phyloP scores from a whole-genome alignment of 2,329 filamentous ascomycete species.

The Macroventuria anomochaeta region DNA sequence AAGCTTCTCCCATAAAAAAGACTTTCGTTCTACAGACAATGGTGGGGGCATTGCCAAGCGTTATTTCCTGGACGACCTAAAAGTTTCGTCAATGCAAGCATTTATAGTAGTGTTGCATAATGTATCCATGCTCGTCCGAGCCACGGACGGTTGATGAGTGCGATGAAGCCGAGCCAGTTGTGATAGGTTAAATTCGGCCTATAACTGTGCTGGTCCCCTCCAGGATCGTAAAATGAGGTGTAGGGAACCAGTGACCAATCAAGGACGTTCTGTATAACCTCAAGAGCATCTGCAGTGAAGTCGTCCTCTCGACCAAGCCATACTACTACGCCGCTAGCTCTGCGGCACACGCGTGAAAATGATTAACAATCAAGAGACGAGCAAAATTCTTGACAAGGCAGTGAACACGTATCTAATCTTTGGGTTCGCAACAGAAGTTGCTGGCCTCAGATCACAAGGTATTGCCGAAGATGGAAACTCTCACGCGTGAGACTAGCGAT shows the following conservation, averaged over 20 bases:
- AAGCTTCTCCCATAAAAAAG: constrained; percentile 31
- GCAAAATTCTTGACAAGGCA: not conserved
- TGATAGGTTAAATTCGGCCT: constrained; percentile 22
- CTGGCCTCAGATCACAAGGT: too few species aligned
- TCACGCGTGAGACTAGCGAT: constrained; percentile 21
- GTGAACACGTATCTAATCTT: constrained; percentile 7
- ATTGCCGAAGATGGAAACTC: not conserved
- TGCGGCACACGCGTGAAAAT: constrained; percentile 9
- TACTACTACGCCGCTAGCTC: constrained; percentile 34
- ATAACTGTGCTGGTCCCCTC: not conserved
- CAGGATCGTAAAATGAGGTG: constrained; percentile 33
- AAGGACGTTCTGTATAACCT: constrained; percentile 27
- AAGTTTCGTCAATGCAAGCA: not conserved
- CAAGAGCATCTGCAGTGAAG: constrained; percentile 31
- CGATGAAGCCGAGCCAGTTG: constrained; percentile 39
- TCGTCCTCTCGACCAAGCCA: constrained; percentile 43
- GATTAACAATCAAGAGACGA: not conserved
- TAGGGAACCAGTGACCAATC: constrained; percentile 30
- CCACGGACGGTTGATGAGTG: constrained; percentile 37
- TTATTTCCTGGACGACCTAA: constrained; percentile 38
- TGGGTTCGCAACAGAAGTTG: not conserved
- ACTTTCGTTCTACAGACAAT: constrained; percentile 28
- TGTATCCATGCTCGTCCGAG: constrained; percentile 39
- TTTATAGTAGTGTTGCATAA: not conserved
- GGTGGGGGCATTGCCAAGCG: constrained; percentile 29